These are phyloP conservation scores for Ophiostoma novo-ulmi DNA, from an alignment of 2,329 filamentous ascomycete species.

Conservation along the genomic window DNA sequence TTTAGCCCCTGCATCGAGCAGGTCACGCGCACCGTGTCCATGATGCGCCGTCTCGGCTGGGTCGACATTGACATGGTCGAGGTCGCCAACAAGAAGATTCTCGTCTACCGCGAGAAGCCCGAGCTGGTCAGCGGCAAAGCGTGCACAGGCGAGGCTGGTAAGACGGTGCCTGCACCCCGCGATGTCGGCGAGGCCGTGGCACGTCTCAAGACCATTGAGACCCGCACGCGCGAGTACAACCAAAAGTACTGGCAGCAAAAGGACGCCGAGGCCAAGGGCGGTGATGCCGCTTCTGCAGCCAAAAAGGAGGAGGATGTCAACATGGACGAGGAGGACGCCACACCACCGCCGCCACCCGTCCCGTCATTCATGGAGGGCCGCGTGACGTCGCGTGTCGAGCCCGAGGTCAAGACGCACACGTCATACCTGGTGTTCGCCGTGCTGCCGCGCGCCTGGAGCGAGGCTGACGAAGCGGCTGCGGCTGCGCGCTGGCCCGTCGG, in stretches of 20 bases:
- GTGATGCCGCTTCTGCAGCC: slow-evolving; percentile 23
- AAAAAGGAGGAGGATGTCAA: neutral
- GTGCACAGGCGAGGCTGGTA: slow-evolving; percentile 55
- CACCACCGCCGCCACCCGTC: slow-evolving; percentile 16
- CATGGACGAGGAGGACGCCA: slow-evolving; percentile 27
- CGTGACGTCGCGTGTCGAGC: slow-evolving; percentile 73
- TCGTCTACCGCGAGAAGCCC: slow-evolving; percentile 74
- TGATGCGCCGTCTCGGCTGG: slow-evolving; percentile 78
- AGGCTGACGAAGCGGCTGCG: slow-evolving; percentile 69
- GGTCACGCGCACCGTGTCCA: slow-evolving; percentile 77
- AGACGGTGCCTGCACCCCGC: slow-evolving; percentile 49
- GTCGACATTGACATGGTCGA: slow-evolving; percentile 91
- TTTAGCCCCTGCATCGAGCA: slow-evolving; percentile 98
- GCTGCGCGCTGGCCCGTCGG: slow-evolving; percentile 59
- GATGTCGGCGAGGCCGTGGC: slow-evolving; percentile 74
- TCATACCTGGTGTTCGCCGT: slow-evolving; percentile 95
- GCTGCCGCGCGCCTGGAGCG: slow-evolving; percentile 79
- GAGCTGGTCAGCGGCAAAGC: slow-evolving; percentile 59
- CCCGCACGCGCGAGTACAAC: slow-evolving; percentile 58
- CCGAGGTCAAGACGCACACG: slow-evolving; percentile 90
- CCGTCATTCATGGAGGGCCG: slow-evolving; percentile 71
- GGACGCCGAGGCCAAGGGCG: slow-evolving; percentile 17
- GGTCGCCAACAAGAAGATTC: slow-evolving; percentile 70
- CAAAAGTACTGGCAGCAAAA: slow-evolving; percentile 25
- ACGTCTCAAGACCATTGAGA: slow-evolving; percentile 68